Base-by-base conservation (phyloP, 495 filamentous ascomycete species). In the Tuber indicum region DNA sequence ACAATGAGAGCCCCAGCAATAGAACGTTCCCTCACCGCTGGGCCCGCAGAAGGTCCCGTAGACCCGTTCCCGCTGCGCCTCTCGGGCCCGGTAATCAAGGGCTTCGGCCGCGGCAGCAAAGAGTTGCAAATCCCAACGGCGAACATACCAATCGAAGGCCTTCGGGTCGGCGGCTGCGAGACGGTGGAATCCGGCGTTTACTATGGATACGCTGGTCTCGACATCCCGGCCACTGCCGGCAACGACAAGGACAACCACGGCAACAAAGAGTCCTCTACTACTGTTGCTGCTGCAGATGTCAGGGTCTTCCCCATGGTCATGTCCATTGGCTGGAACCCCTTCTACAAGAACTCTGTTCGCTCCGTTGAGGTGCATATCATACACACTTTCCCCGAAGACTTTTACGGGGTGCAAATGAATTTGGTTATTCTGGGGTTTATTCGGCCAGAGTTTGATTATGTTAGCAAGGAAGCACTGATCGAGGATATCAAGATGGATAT, bases 101-200 rank as follows among this genome's bases (percentile, higher is more conserved):
- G 96, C 58, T 98, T 98, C 85, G 96, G 96, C 26, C 91, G 96
- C 69, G 96, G 96, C 66, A 94, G 91, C 84, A 95, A 93, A 86
- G 94, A 97, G 88, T 91, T 99, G 76, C 94, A 95, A 75, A 98
- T 98, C 85, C 96, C 96, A 4, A 99, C 96, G 0, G 96, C 96
- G 81, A 99, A 99, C 86, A 94, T 99, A 78, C 94, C 96, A 62
- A 87, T 97, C 75, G 90, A 91, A 74, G 90, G 90, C 14, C 85
- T 92, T 49, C 81, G 77, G 46, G 88, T 91, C 49, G 90, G 91
- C 26, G 94, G 93, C 82, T 89, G 97, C 82, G 86, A 88, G 14
- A 87, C 89, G 73, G 86, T 93, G 46, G 87, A 88, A 43, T 91
- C 89, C 36, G 96, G 96, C 69, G 91, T 99, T 26, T 98, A 99